phyloP scores from a whole-genome alignment of 768 basidiomycete genomes.

The Pulveroboletus sp. region DNA sequence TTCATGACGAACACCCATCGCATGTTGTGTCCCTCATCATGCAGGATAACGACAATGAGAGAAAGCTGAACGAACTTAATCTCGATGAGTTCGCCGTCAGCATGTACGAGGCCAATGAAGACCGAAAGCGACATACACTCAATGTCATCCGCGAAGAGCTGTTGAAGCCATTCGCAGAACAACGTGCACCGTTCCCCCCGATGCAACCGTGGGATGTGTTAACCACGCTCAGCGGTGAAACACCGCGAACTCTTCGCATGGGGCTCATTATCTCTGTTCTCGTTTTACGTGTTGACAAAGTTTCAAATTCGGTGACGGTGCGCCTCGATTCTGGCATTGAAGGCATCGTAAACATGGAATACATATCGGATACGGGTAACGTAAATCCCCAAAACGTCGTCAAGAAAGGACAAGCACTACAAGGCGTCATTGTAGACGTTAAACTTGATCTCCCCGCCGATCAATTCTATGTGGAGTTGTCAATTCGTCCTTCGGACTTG shows the following conservation, averaged over 20 bases:
- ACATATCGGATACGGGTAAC: constrained; percentile 49
- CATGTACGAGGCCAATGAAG: constrained; percentile 76
- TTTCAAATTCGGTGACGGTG: constrained; percentile 48
- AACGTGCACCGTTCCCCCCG: constrained; percentile 56
- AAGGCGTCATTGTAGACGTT: constrained; percentile 72
- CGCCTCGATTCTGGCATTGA: constrained; percentile 94
- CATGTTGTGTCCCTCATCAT: constrained; percentile 84
- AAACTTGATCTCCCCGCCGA: constrained; percentile 59
- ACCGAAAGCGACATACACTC: constrained; percentile 85
- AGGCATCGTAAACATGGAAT: constrained; percentile 62
- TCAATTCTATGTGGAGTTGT: constrained; percentile 68
- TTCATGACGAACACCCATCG: constrained; percentile 88
- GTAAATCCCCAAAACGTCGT: constrained; percentile 46
- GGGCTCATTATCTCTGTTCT: constrained; percentile 81
- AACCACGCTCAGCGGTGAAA: constrained; percentile 96
- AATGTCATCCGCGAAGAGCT: constrained; percentile 87
- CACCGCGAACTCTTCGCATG: constrained; percentile 63
- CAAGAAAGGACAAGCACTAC: constrained; percentile 76
- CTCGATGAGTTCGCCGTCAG: constrained; percentile 95
- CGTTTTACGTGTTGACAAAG: constrained; percentile 48
- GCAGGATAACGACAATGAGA: constrained; percentile 71
- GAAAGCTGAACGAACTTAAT: constrained; percentile 85
- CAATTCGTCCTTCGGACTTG: constrained; percentile 62
- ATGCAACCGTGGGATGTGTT: constrained; percentile 78
- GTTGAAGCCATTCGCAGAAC: constrained; percentile 74